These are phyloP conservation scores for Phyllostachys edulis DNA, from an alignment of 176 grass and related monocot genomes.

Conservation along the genomic window DNA sequence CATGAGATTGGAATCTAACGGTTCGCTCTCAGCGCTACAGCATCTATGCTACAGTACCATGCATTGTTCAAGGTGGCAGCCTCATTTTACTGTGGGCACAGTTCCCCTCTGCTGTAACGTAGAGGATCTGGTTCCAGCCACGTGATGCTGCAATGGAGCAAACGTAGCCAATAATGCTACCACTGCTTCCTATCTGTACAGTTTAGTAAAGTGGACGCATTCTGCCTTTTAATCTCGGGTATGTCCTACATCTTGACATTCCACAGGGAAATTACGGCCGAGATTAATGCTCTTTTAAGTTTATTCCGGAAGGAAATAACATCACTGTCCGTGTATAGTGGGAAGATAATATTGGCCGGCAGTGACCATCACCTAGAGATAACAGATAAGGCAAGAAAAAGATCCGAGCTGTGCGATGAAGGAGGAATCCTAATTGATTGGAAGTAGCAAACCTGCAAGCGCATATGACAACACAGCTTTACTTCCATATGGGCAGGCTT, in stretches of 20 bases:
- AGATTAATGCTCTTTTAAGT: neutral
- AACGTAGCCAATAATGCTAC: neutral
- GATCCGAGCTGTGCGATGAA: neutral
- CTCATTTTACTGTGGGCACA: too few relatives aligned
- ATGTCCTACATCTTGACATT: neutral
- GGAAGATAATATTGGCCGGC: neutral
- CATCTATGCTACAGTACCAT: too few relatives aligned
- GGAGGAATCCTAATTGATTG: neutral
- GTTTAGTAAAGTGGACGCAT: neutral
- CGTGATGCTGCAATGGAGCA: slow-evolving; percentile 16
- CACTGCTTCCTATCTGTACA: neutral
- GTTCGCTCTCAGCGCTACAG: too few relatives aligned
- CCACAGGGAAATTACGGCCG: neutral
- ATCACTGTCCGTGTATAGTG: neutral
- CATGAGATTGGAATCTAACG: too few relatives aligned
- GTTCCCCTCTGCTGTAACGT: too few relatives aligned
- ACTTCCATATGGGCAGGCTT: slow-evolving; percentile 7
- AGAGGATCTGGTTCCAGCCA: neutral
- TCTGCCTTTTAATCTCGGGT: neutral
- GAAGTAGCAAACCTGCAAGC: slow-evolving; percentile 5
- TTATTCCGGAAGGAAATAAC: neutral
- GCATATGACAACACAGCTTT: slow-evolving; percentile 35
- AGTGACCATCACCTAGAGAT: neutral
- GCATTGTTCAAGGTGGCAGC: too few relatives aligned
- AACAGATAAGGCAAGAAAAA: neutral